Evolutionary conservation across 2,329 filamentous ascomycete species (phyloP).

Genomic region (Venturia aucupariae): DNA sequence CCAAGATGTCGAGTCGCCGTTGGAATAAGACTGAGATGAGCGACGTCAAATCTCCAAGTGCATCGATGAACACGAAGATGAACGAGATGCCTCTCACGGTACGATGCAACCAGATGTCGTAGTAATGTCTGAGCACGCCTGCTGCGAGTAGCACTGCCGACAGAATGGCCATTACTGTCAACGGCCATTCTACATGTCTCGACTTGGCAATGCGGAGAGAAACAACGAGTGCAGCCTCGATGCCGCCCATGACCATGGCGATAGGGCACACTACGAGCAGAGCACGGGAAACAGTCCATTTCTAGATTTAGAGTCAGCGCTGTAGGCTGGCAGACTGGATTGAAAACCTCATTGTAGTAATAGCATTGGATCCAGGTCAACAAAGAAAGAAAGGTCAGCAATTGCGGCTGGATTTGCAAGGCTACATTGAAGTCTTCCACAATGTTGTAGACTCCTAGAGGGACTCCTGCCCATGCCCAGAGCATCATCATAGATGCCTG

Average conservation of each 20-base stretch:
- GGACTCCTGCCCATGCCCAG: slow-evolving; percentile 59
- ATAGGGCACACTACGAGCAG: slow-evolving; percentile 42
- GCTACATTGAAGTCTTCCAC: slow-evolving; percentile 45
- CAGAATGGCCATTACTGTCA: slow-evolving; percentile 57
- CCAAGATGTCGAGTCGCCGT: slow-evolving; percentile 48
- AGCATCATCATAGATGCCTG: slow-evolving; percentile 65
- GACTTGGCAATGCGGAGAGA: slow-evolving; percentile 39
- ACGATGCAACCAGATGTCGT: slow-evolving; percentile 57
- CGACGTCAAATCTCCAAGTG: slow-evolving; percentile 58
- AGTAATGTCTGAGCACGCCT: slow-evolving; percentile 60
- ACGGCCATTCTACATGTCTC: slow-evolving; percentile 47
- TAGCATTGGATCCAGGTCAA: slow-evolving; percentile 48
- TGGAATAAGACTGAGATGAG: slow-evolving; percentile 57
- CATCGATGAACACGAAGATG: slow-evolving; percentile 62
- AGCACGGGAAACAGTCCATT: slow-evolving; percentile 44
- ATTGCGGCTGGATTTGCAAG: slow-evolving; percentile 46
- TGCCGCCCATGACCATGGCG: slow-evolving; percentile 47
- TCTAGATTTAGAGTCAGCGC: slow-evolving; percentile 25
- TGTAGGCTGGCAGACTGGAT: neutral
- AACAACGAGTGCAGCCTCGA: slow-evolving; percentile 52
- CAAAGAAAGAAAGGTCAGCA: slow-evolving; percentile 43
- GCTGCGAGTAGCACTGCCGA: slow-evolving; percentile 54
- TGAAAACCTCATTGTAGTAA: slow-evolving; percentile 38
- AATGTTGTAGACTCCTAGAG: slow-evolving; percentile 54
- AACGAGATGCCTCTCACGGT: slow-evolving; percentile 65